A percentile compares a stretch with the other conserved stretches of the same genome.
These are phyloP conservation scores for Lasiodiplodia gonubiensis DNA, from an alignment of 2,329 filamentous ascomycete species.

Conservation along the genomic window DNA sequence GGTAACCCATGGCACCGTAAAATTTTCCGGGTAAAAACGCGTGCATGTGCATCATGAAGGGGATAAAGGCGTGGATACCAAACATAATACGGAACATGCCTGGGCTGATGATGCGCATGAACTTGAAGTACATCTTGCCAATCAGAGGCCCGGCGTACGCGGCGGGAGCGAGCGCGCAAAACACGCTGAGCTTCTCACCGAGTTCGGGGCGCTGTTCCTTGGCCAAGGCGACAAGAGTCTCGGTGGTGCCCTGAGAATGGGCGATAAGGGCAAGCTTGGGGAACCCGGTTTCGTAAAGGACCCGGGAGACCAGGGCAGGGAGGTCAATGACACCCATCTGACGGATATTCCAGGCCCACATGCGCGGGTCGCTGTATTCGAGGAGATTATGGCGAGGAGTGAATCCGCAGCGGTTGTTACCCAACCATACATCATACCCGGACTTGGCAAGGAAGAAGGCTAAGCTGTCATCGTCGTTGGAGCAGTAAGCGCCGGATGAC, in stretches of 20 bases:
- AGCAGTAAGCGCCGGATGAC: slow-evolving; percentile 85
- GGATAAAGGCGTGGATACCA: slow-evolving; percentile 92
- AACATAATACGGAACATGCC: slow-evolving; percentile 80
- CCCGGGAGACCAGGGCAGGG: slow-evolving; percentile 77
- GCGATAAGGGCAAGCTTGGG: slow-evolving; percentile 80
- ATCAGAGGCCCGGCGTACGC: slow-evolving; percentile 88
- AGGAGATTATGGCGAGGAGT: slow-evolving; percentile 76
- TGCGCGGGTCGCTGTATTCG: slow-evolving; percentile 76
- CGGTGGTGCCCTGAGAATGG: slow-evolving; percentile 90
- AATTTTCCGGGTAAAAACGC: slow-evolving; percentile 65
- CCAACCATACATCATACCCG: slow-evolving; percentile 94
- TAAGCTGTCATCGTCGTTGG: slow-evolving; percentile 85
- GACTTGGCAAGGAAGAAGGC: slow-evolving; percentile 92
- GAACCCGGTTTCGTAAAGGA: slow-evolving; percentile 82
- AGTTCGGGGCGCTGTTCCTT: slow-evolving; percentile 89
- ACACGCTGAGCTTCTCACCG: slow-evolving; percentile 81
- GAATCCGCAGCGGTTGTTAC: slow-evolving; percentile 91
- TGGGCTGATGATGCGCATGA: slow-evolving; percentile 82
- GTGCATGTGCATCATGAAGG: slow-evolving; percentile 89
- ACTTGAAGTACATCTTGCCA: slow-evolving; percentile 86
- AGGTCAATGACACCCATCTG: slow-evolving; percentile 86
- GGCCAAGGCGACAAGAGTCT: slow-evolving; percentile 84
- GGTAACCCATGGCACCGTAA: slow-evolving; percentile 84
- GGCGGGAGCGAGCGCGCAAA: slow-evolving; percentile 88
- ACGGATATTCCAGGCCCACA: slow-evolving; percentile 97